Evolutionary conservation across 768 basidiomycete species (phyloP), one percentile per base, ranked within the genome.

Genomic region (Boletellus ananas): DNA sequence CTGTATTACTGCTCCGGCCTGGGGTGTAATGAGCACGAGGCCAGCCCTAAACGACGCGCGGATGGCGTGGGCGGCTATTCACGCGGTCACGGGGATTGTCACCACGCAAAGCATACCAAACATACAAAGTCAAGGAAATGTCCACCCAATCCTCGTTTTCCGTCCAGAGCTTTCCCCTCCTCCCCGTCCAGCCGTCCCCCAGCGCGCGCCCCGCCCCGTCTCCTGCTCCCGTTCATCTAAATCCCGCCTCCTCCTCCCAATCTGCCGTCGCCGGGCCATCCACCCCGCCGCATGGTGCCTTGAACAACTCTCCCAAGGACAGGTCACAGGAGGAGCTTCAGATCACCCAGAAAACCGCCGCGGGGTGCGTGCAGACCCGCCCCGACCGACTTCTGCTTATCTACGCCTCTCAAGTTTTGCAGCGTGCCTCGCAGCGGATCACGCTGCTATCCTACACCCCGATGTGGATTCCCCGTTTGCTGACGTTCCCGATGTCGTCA

Each of bases 401-500:
- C 44, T 49, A 34, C 40, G n/a, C 42, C 50, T n/a, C 50, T 45
- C 23, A 60, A 87, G 84, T 56, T 71, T 87, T 54, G 70, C 75
- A 50, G 63, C 76, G 20, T 75, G 76, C 56, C 71, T 90, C 43
- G 76, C 76, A 1, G 69, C 75, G 33, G 89, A 92, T 65, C 88
- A 90, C 47, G 70, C 73, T 35, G 69, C 75, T 14, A 79, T 79
- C 14, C 58, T 81, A 43, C 75, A 80, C 45, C 87, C 87, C 34
- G 84, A 90, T 56, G 74, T 79, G 34, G 85, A 90, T 43, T 74
- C 80, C 1, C 83, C 88, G 2, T 92, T 92, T 57, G 53, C 58
- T 13, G 81, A 87, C 58, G 66, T 73, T 9, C 60, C 68, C 6
- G 90, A 92, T 61, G 84, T 74, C 3, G 73, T 90, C 20, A 76